Conservation (phyloP, 2,329 filamentous ascomycete species). For the Rasamsonia emersonii region DNA sequence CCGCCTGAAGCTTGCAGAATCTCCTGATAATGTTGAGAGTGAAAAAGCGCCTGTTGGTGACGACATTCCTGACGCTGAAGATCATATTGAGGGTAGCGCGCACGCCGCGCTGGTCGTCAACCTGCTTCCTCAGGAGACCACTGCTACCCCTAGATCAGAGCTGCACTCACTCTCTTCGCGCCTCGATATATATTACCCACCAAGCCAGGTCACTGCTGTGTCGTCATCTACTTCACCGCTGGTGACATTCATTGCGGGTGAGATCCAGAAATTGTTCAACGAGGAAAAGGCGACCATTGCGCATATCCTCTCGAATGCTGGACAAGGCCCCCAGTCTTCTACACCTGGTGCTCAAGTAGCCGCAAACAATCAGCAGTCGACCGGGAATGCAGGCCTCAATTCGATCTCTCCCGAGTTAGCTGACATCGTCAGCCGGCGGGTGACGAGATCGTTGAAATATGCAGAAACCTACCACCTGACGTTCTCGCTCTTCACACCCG, state of each 20-base stretch:
- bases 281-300: slow-evolving; percentile 86
- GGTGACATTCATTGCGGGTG: slow-evolving; percentile 67
- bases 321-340: slow-evolving; percentile 29
- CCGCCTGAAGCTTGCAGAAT: slow-evolving; percentile 55
- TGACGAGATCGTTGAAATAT: slow-evolving; percentile 80
- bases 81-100: slow-evolving; percentile 15
- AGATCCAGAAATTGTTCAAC: slow-evolving; percentile 68
- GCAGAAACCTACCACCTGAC: slow-evolving; percentile 90
- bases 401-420: slow-evolving; percentile 37
- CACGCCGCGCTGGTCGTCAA: slow-evolving; percentile 61
- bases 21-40: slow-evolving; percentile 17
- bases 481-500: slow-evolving; percentile 86
- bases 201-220: slow-evolving; percentile 57
- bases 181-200: slow-evolving; percentile 69
- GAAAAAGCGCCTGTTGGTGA: slow-evolving; percentile 8
- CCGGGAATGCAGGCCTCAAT: slow-evolving; percentile 25
- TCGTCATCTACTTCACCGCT: slow-evolving; percentile 64
- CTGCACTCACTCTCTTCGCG: slow-evolving; percentile 62
- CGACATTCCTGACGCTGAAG: slow-evolving; percentile 3
- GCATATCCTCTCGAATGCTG: slow-evolving; percentile 55
- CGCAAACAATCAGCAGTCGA: slow-evolving; percentile 18
- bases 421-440: slow-evolving; percentile 57
- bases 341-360: slow-evolving; percentile 34
- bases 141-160: slow-evolving; percentile 48
- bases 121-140: slow-evolving; percentile 47